A percentile compares a stretch with the other conserved stretches of the same genome.
These are phyloP conservation scores for Melampsora americana DNA, from an alignment of 1,284 basidiomycete genomes.

Conservation along the genomic window DNA sequence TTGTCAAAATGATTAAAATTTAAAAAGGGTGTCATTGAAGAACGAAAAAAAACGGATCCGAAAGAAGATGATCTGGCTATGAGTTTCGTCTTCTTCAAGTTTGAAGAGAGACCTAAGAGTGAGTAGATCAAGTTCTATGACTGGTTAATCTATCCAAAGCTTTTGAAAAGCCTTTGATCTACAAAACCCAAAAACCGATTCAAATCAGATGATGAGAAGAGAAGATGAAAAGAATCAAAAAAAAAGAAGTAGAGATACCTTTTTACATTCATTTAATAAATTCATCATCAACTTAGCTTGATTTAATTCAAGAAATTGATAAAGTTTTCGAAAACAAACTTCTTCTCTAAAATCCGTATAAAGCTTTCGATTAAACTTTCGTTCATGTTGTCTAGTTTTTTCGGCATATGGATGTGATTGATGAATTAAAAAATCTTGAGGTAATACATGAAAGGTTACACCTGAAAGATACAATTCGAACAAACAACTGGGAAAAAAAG, in stretches of 20 bases:
- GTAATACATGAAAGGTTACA: constrained; percentile 71
- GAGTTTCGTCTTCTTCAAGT: no score
- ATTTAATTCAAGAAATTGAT: constrained; percentile 47
- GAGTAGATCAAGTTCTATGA: no score
- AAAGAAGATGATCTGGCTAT: no score
- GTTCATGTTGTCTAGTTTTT: constrained; percentile 65
- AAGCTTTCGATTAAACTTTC: constrained; percentile 70
- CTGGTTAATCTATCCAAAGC: neutral
- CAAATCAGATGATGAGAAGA: no score
- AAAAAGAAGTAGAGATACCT: constrained; percentile 12
- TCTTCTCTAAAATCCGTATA: constrained; percentile 61
- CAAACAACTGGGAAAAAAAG: constrained; percentile 56
- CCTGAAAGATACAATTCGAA: constrained; percentile 67
- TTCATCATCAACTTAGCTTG: neutral
- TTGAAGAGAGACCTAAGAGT: no score
- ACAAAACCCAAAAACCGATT: no score
- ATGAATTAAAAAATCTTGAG: constrained; percentile 79
- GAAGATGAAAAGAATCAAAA: no score
- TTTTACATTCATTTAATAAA: constrained; percentile 34
- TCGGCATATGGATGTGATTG: constrained; percentile 79
- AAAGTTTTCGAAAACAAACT: constrained; percentile 53
- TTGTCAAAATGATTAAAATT: no score
- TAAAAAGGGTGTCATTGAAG: no score
- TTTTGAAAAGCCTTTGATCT: neutral
- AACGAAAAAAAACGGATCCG: no score